Evolutionary conservation across 805 yeast genomes (phyloP), one percentile per base, ranked within the genome.

Genomic region (Cyberlindnera lachancei): DNA sequence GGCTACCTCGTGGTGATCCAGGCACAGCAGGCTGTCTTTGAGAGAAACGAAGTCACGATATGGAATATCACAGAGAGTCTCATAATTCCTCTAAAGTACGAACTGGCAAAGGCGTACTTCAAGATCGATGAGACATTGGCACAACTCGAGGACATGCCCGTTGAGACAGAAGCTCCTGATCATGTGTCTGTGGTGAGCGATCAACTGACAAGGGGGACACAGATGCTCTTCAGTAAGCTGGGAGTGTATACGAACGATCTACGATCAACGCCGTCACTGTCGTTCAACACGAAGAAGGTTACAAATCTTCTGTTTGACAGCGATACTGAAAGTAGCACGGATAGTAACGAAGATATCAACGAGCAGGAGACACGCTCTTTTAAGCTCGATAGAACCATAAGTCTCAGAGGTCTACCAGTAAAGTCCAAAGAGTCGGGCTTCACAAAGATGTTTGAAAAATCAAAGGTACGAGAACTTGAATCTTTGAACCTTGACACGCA

Each of bases 221-320:
- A 50, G 20, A 35, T 50, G 23, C 22, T 48, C 7, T 47, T 50
- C 35, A 42, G 50, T 24, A 50, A 46, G 24, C 29, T 50, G 9
- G 55, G 55, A 5, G 41, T 50, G 5, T 50, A 48, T 27, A 45
- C 46, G 2, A 45, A 47, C 34, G 52, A 48, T 26, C 31, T 50
- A 16, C 44, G 49, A 29, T 47, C 52, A 5, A 45, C 35, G 17
- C 47, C 55, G 0, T 48, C 55, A 0, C 22, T 50, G 4, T 31
- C 47, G 1, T 18, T 47, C 3, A 45, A 50, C 1, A 45, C 40
- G 20, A 35, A 38, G 23, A 29, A 25, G 18, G 35, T 32, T 4
- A 34, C 18, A 12, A 36, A 41, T 27, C 23, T 25, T 28, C 24
- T 26, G 23, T 29, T 34, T 18, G 46, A 38, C 14, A 34, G 30